Evolutionary conservation across 345 rosid species (phyloP), one percentile per base, ranked within the genome.

Genomic region (Schrenkiella parvula): DNA sequence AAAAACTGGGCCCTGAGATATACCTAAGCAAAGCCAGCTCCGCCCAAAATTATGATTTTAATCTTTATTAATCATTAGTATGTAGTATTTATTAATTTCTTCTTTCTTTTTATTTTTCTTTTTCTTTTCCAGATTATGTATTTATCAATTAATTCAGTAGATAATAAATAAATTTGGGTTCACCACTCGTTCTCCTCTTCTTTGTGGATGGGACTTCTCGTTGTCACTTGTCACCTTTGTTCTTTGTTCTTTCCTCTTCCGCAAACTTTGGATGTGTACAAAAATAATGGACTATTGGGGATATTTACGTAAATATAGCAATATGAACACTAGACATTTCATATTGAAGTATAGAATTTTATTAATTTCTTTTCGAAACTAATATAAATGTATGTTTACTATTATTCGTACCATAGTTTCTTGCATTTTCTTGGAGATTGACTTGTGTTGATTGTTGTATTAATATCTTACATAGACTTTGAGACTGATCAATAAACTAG

Each of bases 211-310:
- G 54, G 78, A 67, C 73, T 74, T 28, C 5, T 63, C 43, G 47
- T 35, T 46, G 64, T 58, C 34, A n/a, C 25, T 62, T 62, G 68
- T 67, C 56, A 51, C 56, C 50, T 42, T 35, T 64, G n/a, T 18
- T 44, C 21, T 28, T n/a, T n/a, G n/a, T n/a, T n/a, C n/a, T n/a
- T n/a, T n/a, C n/a, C 41, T 59, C 47, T 53, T 75, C 74, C 74
- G 0, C 74, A 34, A 68, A 25, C 70, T 68, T 75, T 68, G 74
- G 79, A 68, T 75, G 58, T 53, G 58, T 25, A 61, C 74, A 59
- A 28, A 52, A 29, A 23, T 35, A 41, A 56, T 66, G 9, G 5
- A 57, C 15, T 28, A 19, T 47, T 2, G 34, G n/a, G 52, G 53
- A 19, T 26, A 47, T 19, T 56, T 13, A 32, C 5, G 71, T 44